A percentile compares a stretch with the other conserved stretches of the same genome.
These are phyloP conservation scores for Aspergillus sp. DNA, from an alignment of 2,329 filamentous ascomycete genomes.

Conservation along the genomic window DNA sequence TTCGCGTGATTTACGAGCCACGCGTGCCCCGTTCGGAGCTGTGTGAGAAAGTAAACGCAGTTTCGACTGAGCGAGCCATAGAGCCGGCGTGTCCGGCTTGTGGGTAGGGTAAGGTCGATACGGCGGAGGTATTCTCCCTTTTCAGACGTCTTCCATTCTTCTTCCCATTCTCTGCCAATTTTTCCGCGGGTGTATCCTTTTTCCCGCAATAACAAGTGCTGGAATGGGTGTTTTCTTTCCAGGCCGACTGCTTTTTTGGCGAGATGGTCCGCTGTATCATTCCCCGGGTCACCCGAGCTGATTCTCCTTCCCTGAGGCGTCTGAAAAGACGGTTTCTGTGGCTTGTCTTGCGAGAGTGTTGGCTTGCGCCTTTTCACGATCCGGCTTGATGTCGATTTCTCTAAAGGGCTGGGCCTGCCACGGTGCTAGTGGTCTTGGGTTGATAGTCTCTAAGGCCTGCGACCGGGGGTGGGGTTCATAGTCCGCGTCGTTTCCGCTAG, in stretches of 20 bases:
- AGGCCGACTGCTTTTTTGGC: not conserved
- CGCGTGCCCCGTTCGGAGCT: conserved; percentile 15
- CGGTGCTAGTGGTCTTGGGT: conserved; percentile 4
- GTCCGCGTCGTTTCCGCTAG: conserved; percentile 7
- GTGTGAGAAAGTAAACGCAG: conserved; percentile 13
- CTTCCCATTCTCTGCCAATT: conserved; percentile 4
- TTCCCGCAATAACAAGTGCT: not conserved
- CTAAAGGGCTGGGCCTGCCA: conserved; percentile 12
- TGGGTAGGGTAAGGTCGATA: conserved; percentile 4
- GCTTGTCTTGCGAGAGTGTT: not conserved
- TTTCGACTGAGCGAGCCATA: conserved; percentile 12
- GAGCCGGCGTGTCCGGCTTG: conserved; percentile 1
- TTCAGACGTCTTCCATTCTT: conserved; percentile 8
- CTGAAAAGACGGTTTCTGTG: conserved; percentile 2
- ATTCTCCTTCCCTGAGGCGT: conserved; percentile 7
- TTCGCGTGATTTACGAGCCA: conserved; percentile 15
- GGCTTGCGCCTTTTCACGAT: conserved; percentile 1
- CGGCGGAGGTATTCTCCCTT: conserved; percentile 9
- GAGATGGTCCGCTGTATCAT: not conserved
- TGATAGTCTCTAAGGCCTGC: conserved; percentile 10
- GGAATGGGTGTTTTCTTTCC: not conserved
- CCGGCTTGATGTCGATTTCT: conserved; percentile 2
- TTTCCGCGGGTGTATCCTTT: not conserved
- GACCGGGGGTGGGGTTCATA: conserved; percentile 11
- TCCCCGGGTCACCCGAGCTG: conserved; percentile 1